Evolutionary conservation across 169 alveolate genomes (phyloP).

Genomic region (Plasmodium chabaudi): DNA sequence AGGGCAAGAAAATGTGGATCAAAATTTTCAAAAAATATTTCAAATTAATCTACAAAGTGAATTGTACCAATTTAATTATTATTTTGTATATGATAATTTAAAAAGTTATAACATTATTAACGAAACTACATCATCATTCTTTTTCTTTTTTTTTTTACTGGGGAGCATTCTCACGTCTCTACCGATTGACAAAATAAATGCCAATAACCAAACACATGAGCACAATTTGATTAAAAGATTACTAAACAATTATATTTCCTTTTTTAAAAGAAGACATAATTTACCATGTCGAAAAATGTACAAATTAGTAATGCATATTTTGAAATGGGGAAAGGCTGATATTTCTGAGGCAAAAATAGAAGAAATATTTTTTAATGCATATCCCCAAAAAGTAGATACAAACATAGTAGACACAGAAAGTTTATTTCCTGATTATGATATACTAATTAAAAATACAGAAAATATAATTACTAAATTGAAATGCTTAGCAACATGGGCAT

Average conservation of each 20-base stretch:
- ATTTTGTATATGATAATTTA: conserved; percentile 10
- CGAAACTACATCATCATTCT: conserved; percentile 9
- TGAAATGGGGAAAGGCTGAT: neutral
- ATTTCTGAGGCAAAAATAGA: neutral
- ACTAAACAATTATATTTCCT: neutral
- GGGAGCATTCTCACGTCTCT: neutral
- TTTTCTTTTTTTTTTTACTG: conserved; percentile 21
- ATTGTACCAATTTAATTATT: conserved; percentile 4
- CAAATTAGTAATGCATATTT: neutral
- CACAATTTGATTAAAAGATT: conserved; percentile 1
- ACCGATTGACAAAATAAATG: conserved; percentile 1
- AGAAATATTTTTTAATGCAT: neutral
- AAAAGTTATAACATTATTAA: conserved; percentile 20
- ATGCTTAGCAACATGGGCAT: conserved; percentile 60
- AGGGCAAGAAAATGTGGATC: neutral
- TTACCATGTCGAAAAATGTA: neutral
- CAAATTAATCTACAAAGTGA: conserved; percentile 3
- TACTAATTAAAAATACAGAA: neutral
- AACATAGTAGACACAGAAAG: neutral
- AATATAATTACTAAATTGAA: conserved; percentile 25
- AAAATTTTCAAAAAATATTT: neutral
- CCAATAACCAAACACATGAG: neutral
- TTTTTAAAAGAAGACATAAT: conserved; percentile 1
- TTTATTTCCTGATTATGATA: neutral
- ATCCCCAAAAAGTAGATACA: neutral